Conservation (phyloP, 2,329 filamentous ascomycete genomes). For the Penicillium hordei region DNA sequence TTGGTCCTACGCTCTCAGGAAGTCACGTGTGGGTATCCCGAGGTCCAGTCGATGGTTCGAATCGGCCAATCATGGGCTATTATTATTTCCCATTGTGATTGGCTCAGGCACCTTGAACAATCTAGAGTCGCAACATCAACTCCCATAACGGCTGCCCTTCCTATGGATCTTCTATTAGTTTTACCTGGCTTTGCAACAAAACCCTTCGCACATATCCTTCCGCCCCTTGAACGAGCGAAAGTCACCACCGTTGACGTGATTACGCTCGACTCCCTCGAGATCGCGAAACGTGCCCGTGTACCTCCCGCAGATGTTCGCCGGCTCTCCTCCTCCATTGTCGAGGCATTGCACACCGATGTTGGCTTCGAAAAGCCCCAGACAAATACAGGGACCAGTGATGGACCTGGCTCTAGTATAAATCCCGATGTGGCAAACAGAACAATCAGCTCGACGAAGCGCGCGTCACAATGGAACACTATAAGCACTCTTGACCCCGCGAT, state of each 20-base stretch:
- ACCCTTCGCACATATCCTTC: conserved; percentile 71
- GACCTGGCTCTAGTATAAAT: conserved; percentile 26
- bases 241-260: conserved; percentile 82
- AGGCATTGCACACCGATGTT: conserved; percentile 65
- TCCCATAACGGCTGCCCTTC: conserved; percentile 6
- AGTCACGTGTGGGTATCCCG: background rate
- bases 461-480: conserved; percentile 58
- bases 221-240: conserved; percentile 73
- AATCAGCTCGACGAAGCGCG: conserved; percentile 31
- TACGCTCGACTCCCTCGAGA: conserved; percentile 75
- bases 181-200: conserved; percentile 75
- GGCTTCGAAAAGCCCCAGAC: conserved; percentile 37
- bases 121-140: conserved; percentile 12
- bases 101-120: conserved; percentile 12
- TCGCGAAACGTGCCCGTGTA: conserved; percentile 81
- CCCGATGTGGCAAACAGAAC: conserved; percentile 19
- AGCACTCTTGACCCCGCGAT: conserved; percentile 76
- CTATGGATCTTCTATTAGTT: conserved; percentile 73
- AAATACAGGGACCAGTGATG: conserved; percentile 10
- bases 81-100: conserved; percentile 9
- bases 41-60: background rate
- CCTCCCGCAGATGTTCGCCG: conserved; percentile 77
- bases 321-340: conserved; percentile 66
- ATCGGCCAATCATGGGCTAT: background rate
- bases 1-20: background rate